These are phyloP conservation scores for Cyclanthera cordifolia DNA, from an alignment of 306 rosid genomes.

Conservation along the genomic window DNA sequence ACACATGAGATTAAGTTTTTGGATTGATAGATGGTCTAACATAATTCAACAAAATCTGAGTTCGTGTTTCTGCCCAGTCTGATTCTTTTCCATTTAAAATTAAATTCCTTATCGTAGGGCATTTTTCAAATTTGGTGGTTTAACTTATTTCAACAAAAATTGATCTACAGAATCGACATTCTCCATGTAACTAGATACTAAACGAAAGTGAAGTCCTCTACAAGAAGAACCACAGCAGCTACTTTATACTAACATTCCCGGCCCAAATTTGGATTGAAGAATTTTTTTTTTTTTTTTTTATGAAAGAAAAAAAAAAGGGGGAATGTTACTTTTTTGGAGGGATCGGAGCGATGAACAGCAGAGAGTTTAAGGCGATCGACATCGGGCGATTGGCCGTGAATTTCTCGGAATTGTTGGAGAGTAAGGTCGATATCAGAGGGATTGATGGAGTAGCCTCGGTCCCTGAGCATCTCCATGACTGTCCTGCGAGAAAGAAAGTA, in stretches of 20 bases:
- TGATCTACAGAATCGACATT: background rate
- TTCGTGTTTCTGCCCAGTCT: too few species aligned
- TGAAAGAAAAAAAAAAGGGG: background rate
- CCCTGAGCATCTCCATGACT: conserved; percentile 65
- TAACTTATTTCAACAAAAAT: too few species aligned
- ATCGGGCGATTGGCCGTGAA: conserved; percentile 40
- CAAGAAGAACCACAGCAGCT: background rate
- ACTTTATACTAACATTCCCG: background rate
- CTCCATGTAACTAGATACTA: background rate
- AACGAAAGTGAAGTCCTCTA: background rate
- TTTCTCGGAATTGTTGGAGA: conserved; percentile 52
- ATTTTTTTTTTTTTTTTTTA: too few species aligned
- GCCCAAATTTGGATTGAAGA: background rate
- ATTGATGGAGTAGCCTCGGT: conserved; percentile 83
- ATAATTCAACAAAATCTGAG: too few species aligned
- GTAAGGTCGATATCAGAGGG: conserved; percentile 39
- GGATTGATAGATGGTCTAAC: too few species aligned
- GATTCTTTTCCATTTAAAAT: too few species aligned
- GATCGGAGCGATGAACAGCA: conserved; percentile 40
- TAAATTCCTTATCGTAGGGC: too few species aligned
- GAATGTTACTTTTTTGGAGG: conserved; percentile 42
- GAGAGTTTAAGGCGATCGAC: conserved; percentile 62
- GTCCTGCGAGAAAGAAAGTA: conserved; percentile 67
- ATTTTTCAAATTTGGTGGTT: too few species aligned
- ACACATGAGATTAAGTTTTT: too few species aligned